Conservation (phyloP, 768 basidiomycete genomes). For the Harrya chromipes region DNA sequence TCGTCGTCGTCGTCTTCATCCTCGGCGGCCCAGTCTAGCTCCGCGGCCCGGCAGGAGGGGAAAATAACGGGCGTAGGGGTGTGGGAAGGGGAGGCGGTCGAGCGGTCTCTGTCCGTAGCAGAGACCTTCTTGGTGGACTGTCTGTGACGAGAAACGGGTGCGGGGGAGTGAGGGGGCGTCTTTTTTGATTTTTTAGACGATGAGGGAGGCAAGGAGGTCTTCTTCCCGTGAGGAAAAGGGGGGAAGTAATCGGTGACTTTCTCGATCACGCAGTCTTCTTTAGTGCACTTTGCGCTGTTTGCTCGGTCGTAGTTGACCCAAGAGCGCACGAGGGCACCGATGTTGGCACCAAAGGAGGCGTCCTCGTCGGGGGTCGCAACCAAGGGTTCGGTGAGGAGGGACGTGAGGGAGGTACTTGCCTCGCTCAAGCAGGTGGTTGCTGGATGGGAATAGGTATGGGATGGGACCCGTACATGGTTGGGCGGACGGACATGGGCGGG, state of each 20-base stretch:
- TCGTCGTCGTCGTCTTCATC: constrained; percentile 22
- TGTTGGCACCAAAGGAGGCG: constrained; percentile 43
- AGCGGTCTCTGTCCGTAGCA: constrained; percentile 10
- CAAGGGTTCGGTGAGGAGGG: constrained; percentile 42
- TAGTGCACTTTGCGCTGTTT: constrained; percentile 28
- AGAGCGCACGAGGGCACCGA: constrained; percentile 38
- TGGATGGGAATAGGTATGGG: constrained; percentile 32
- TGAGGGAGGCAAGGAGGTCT: neutral
- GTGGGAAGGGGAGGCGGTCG: constrained; percentile 24
- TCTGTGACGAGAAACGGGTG: constrained; percentile 13
- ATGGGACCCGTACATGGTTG: constrained; percentile 31
- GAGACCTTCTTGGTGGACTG: constrained; percentile 6
- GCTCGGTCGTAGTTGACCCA: constrained; percentile 27
- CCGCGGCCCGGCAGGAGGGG: constrained; percentile 30
- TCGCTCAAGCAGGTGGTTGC: constrained; percentile 34
- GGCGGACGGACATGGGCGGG: constrained; percentile 31
- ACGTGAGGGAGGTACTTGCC: constrained; percentile 51
- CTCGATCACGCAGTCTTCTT: constrained; percentile 23
- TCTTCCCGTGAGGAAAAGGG: constrained; percentile 19
- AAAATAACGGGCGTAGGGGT: constrained; percentile 33
- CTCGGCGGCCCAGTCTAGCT: constrained; percentile 28
- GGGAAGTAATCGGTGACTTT: constrained; percentile 33
- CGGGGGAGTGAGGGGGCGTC: constrained; percentile 11
- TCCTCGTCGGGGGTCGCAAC: constrained; percentile 42
- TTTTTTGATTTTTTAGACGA: constrained; percentile 22